Evolutionary conservation across 257 asterid species (phyloP).

Genomic region (Nicotiana tomentosiformis): DNA sequence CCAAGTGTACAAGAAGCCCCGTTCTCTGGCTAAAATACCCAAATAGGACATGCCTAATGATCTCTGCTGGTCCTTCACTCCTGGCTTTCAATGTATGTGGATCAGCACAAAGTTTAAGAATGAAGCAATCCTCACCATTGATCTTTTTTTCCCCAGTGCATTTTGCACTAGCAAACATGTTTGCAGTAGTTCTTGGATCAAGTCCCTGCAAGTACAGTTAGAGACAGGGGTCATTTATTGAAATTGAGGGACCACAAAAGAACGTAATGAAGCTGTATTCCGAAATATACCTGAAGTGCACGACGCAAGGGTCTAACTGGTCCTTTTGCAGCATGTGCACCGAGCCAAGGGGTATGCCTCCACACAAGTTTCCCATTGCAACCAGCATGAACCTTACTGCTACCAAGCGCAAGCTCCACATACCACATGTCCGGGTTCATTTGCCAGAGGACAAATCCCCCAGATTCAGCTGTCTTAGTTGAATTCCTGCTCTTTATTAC

Average conservation of each 20-base stretch:
- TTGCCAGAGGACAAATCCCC: slow-evolving; percentile 80
- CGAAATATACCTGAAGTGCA: slow-evolving; percentile 53
- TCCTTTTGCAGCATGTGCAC: slow-evolving; percentile 87
- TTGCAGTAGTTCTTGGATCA: slow-evolving; percentile 67
- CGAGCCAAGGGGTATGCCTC: slow-evolving; percentile 90
- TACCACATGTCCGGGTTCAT: slow-evolving; percentile 89
- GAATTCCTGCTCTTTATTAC: slow-evolving; percentile 56
- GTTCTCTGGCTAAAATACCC: slow-evolving; percentile 84
- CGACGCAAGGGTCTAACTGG: slow-evolving; percentile 80
- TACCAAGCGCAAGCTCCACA: slow-evolving; percentile 73
- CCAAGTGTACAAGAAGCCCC: slow-evolving; percentile 73
- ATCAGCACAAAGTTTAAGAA: slow-evolving; percentile 58
- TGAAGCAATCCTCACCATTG: slow-evolving; percentile 70
- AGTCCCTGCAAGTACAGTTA: slow-evolving; percentile 44
- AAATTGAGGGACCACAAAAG: background rate
- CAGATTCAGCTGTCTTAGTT: slow-evolving; percentile 48
- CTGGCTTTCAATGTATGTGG: slow-evolving; percentile 61
- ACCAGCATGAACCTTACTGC: slow-evolving; percentile 77
- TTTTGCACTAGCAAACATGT: slow-evolving; percentile 57
- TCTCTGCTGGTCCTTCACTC: slow-evolving; percentile 79
- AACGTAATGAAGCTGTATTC: background rate
- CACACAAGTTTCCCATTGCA: slow-evolving; percentile 81
- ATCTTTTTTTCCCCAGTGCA: slow-evolving; percentile 69
- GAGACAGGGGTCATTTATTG: background rate
- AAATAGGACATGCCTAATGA: slow-evolving; percentile 57